Conservation (phyloP, 164 flowering plant species). For the Magnolia changhungtana region DNA sequence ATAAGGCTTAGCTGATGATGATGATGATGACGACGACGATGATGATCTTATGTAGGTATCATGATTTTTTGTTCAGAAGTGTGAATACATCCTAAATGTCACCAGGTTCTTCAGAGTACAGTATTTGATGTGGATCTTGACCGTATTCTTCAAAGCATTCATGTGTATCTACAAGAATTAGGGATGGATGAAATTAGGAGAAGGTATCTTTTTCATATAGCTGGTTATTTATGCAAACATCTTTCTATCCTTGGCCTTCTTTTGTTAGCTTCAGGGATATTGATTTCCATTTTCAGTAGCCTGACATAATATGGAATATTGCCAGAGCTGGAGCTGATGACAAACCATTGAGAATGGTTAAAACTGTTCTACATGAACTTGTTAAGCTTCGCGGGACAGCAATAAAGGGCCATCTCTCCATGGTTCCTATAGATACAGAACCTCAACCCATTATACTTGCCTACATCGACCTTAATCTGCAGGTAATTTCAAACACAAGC, state of each 20-base stretch:
- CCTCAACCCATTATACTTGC: conserved; percentile 99
- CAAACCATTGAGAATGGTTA: conserved; percentile 97
- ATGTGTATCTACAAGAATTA: conserved; percentile 85
- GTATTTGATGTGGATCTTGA: conserved; percentile 96
- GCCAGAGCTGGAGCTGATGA: conserved; percentile 98
- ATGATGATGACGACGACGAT: background rate
- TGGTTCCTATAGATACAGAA: conserved; percentile 98
- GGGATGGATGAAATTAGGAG: conserved; percentile 99
- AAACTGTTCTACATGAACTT: conserved; percentile 97
- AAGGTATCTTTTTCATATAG: conserved; percentile 44
- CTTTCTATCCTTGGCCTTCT: background rate
- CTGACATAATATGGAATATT: background rate
- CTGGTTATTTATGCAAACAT: background rate
- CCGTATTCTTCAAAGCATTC: conserved; percentile 91
- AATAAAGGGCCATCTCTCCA: conserved; percentile 93
- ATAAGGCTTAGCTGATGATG: background rate
- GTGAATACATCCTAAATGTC: background rate
- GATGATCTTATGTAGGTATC: background rate
- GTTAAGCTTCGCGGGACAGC: conserved; percentile 98
- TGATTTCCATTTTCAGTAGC: background rate
- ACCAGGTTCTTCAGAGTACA: conserved; percentile 92
- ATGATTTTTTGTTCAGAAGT: background rate
- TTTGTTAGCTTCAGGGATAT: background rate
- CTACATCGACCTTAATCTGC: conserved; percentile 95
- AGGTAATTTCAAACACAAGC: conserved; percentile 41